Evolutionary conservation across 1,284 basidiomycete genomes (phyloP).

Genomic region (Sporisorium iseilematis-ciliati): DNA sequence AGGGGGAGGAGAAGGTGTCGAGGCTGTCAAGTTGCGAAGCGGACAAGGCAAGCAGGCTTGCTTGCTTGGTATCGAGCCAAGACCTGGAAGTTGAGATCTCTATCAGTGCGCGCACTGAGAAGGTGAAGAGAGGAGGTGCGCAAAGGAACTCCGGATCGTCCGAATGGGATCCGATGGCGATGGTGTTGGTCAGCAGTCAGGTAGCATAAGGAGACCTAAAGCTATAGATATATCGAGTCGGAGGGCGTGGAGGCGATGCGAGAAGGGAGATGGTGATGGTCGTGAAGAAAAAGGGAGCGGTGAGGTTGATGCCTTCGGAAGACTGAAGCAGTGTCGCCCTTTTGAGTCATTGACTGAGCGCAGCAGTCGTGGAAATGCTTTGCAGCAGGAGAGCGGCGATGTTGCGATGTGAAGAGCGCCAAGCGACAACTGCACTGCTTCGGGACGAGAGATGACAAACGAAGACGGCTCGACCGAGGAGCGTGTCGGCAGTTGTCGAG

Average conservation of each 20-base stretch:
- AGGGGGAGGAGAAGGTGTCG: neutral
- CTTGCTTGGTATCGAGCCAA: too few relatives aligned
- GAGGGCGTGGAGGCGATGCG: neutral
- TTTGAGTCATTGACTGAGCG: neutral
- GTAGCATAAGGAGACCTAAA: too few relatives aligned
- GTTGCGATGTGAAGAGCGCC: too few relatives aligned
- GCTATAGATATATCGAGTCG: neutral
- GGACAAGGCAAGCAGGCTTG: too few relatives aligned
- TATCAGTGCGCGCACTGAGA: neutral
- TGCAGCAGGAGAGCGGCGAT: too few relatives aligned
- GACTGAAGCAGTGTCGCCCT: neutral
- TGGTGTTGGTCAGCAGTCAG: neutral
- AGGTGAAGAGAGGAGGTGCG: neutral
- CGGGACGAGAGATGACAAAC: too few relatives aligned
- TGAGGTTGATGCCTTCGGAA: neutral
- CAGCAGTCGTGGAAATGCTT: too few relatives aligned
- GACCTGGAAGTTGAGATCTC: neutral
- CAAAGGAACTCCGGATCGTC: neutral
- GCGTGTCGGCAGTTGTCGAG: too few relatives aligned
- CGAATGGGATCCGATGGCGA: neutral
- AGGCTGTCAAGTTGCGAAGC: neutral
- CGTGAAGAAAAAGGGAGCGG: neutral
- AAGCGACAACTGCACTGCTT: too few relatives aligned
- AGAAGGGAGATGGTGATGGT: conserved; percentile 1
- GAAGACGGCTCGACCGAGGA: too few relatives aligned